Evolutionary conservation across 1,139 yeast species (phyloP).

Genomic region (Geotrichum phurueaensis): DNA sequence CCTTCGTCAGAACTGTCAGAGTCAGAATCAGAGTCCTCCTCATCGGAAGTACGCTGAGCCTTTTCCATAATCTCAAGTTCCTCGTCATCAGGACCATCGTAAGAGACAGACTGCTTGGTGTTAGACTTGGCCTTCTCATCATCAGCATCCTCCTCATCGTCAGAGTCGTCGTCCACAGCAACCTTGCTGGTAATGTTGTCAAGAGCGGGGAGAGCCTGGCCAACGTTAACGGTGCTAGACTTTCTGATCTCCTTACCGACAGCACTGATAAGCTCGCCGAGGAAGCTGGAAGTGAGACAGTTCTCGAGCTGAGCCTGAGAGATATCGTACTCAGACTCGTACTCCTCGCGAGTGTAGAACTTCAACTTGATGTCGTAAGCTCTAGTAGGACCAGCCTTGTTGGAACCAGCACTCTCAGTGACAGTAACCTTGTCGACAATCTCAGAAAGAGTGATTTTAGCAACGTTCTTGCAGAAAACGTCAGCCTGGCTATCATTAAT

Average conservation of each 20-base stretch:
- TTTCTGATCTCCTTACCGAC: slow-evolving; percentile 78
- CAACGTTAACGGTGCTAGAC: slow-evolving; percentile 68
- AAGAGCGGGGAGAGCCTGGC: slow-evolving; percentile 48
- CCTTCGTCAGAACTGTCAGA: slow-evolving; percentile 34
- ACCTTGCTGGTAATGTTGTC: slow-evolving; percentile 22
- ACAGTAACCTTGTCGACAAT: slow-evolving; percentile 80
- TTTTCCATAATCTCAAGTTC: slow-evolving; percentile 81
- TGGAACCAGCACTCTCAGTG: slow-evolving; percentile 69
- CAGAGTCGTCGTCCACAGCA: slow-evolving; percentile 36
- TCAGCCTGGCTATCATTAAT: slow-evolving; percentile 85
- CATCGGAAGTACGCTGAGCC: slow-evolving; percentile 45
- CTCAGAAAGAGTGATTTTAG: slow-evolving; percentile 80
- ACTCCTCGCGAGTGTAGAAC: slow-evolving; percentile 73
- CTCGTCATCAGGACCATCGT: slow-evolving; percentile 92
- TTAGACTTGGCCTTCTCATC: slow-evolving; percentile 57
- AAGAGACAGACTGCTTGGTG: slow-evolving; percentile 81
- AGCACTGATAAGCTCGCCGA: slow-evolving; percentile 61
- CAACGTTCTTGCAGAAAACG: slow-evolving; percentile 85
- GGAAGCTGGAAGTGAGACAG: slow-evolving; percentile 59
- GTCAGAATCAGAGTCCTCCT: slow-evolving; percentile 38
- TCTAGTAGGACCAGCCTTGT: slow-evolving; percentile 55
- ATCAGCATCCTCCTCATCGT: slow-evolving; percentile 65
- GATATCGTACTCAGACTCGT: slow-evolving; percentile 83
- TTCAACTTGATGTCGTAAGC: slow-evolving; percentile 67
- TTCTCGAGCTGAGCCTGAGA: slow-evolving; percentile 70